These are phyloP conservation scores for Lavandula angustifolia DNA, from an alignment of 257 asterid genomes.

Conservation along the genomic window DNA sequence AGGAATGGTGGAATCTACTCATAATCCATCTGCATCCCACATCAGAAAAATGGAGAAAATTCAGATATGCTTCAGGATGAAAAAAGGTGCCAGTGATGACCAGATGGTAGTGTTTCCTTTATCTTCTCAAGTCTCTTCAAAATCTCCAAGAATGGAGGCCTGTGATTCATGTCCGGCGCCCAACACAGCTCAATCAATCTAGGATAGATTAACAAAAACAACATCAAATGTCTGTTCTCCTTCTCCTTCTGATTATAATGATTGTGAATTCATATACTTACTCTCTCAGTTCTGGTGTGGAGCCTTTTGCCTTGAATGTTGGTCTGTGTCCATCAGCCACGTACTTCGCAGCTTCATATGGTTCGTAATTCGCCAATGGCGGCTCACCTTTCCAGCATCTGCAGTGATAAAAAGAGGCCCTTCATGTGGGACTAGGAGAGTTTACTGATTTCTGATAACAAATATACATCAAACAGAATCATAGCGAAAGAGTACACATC, in stretches of 20 bases:
- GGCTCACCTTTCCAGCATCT: constrained; percentile 99
- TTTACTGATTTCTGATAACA: not conserved
- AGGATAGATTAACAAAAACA: no score
- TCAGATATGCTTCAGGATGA: no score
- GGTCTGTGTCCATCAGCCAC: constrained; percentile 98
- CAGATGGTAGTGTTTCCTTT: constrained; percentile 62
- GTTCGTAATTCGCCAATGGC: constrained; percentile 79
- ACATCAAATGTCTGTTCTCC: no score
- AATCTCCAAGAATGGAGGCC: constrained; percentile 90
- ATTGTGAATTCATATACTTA: constrained; percentile 38
- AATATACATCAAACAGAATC: constrained; percentile 80
- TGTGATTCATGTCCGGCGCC: constrained; percentile 82
- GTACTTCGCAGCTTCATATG: constrained; percentile 90
- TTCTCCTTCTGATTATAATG: no score
- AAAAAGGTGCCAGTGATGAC: constrained; percentile 78
- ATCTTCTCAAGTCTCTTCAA: constrained; percentile 78
- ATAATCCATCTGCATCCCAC: no score
- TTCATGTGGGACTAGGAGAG: not conserved
- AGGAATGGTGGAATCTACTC: no score
- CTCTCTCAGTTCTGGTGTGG: constrained; percentile 75
- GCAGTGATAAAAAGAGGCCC: constrained; percentile 36
- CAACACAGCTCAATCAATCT: constrained; percentile 69
- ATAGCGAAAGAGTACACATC: constrained; percentile 96
- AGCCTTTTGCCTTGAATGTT: constrained; percentile 61
- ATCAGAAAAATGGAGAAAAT: no score